Evolutionary conservation across 768 basidiomycete species (phyloP).

Genomic region (Macrolepiota fuliginosa): DNA sequence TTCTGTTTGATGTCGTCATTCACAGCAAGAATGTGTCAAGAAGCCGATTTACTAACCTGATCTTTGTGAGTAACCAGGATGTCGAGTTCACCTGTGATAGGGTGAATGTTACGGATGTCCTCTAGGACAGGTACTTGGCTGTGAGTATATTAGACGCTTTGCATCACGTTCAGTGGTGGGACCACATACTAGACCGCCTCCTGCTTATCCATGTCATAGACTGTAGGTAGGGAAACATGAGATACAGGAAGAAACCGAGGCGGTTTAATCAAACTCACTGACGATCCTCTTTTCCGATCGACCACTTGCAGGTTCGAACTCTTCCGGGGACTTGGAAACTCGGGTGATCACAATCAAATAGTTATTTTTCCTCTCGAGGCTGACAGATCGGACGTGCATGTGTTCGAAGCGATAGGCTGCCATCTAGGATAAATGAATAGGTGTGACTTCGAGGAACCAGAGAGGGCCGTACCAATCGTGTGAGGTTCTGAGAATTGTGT

Average conservation of each 20-base stretch:
- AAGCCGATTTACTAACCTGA: not conserved
- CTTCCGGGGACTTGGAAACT: conserved; percentile 3
- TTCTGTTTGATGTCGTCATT: not conserved
- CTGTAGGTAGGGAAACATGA: not conserved
- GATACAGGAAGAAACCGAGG: not conserved
- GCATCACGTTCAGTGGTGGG: not conserved
- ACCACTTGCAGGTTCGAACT: conserved; percentile 2
- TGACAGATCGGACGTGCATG: conserved; percentile 6
- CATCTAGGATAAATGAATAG: not conserved
- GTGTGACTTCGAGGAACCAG: not conserved
- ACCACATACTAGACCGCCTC: conserved; percentile 4
- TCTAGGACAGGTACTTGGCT: conserved; percentile 10
- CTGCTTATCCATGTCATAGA: conserved; percentile 11
- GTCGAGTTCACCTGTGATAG: conserved; percentile 8
- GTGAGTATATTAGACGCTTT: not conserved
- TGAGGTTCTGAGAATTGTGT: not conserved
- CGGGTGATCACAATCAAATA: conserved; percentile 4
- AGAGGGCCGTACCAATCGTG: not conserved
- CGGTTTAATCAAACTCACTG: not conserved
- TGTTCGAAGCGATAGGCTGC: conserved; percentile 9
- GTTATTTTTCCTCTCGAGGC: conserved; percentile 2
- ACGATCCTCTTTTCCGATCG: conserved; percentile 10
- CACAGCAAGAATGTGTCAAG: not conserved
- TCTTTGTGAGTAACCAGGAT: conserved; percentile 9
- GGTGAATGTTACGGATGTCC: not conserved